These are phyloP conservation scores for Oryza longistaminata DNA, from an alignment of 176 grass and related monocot species.

Conservation along the genomic window DNA sequence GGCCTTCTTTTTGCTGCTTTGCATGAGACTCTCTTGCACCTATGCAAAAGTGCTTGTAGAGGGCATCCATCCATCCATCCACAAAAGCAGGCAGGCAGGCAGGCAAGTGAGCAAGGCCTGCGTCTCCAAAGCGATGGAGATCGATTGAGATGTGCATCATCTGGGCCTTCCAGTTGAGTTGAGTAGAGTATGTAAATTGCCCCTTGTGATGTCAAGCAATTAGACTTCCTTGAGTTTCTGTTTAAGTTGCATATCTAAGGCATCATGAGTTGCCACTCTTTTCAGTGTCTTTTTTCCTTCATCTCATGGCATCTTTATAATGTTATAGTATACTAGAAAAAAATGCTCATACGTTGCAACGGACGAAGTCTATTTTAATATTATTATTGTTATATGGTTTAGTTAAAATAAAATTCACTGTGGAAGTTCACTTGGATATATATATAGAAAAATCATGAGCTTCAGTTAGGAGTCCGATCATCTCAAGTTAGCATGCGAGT, in stretches of 20 bases:
- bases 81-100: slow-evolving; percentile 7
- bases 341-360: no score
- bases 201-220: not conserved
- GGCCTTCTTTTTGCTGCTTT: slow-evolving; percentile 28
- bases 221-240: not conserved
- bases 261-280: no score
- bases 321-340: no score
- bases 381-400: no score
- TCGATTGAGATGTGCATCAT: not conserved
- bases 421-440: no score
- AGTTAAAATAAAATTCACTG: no score
- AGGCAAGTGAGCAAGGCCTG: not conserved
- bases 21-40: slow-evolving; percentile 59
- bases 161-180: not conserved
- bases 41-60: slow-evolving; percentile 48
- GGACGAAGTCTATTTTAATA: no score
- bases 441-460: no score
- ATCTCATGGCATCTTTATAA: no score
- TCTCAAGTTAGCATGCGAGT: no score
- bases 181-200: not conserved
- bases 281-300: not conserved
- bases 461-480: no score
- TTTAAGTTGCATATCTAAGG: not conserved
- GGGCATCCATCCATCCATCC: not conserved
- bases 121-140: not conserved